Evolutionary conservation across 495 filamentous ascomycete species (phyloP).

Genomic region (Penicillium simplicissimum): DNA sequence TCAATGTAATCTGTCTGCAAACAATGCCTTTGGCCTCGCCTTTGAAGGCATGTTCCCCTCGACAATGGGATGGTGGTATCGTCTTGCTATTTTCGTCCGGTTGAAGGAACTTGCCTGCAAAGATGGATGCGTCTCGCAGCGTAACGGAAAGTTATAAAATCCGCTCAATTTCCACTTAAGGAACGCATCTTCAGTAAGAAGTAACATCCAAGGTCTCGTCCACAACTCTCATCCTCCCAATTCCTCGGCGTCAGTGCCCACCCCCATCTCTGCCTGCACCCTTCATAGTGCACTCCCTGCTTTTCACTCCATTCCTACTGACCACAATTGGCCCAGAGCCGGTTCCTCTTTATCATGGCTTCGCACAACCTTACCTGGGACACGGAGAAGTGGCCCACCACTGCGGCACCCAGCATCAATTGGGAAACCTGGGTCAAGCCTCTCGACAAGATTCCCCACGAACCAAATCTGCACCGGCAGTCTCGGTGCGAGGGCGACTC

Average conservation of each 20-base stretch:
- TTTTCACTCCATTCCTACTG: not conserved
- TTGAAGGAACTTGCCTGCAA: not conserved
- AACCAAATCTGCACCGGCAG: not conserved
- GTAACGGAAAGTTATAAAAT: not conserved
- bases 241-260: not conserved
- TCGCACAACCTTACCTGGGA: not conserved
- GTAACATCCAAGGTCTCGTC: not conserved
- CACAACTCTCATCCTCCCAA: not conserved
- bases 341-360: not conserved
- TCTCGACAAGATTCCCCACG: not conserved
- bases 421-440: not conserved
- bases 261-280: not conserved
- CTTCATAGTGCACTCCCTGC: not conserved
- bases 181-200: not conserved
- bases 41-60: not conserved
- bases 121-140: not conserved
- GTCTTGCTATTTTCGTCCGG: not conserved
- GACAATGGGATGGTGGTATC: not conserved
- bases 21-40: slow-evolving; percentile 8
- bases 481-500: not conserved
- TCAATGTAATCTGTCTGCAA: not conserved
- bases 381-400: not conserved
- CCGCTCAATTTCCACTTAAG: not conserved
- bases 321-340: not conserved
- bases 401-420: not conserved